A percentile compares a stretch with the other conserved stretches of the same genome.
Conservation (phyloP, 2,329 filamentous ascomycete genomes). For the Nemania sp. region DNA sequence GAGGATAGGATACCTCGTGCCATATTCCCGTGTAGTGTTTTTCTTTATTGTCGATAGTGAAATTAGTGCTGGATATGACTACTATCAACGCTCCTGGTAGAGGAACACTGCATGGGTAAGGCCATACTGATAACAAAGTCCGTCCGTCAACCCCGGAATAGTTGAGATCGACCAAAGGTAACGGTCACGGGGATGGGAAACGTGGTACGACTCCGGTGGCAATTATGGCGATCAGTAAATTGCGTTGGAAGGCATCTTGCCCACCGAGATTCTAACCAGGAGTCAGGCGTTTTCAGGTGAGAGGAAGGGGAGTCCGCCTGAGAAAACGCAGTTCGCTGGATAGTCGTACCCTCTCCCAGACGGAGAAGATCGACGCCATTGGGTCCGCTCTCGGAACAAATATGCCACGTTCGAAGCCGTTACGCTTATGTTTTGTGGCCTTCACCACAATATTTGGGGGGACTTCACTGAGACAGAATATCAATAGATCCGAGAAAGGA, state of each 20-base stretch:
- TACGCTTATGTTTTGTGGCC: slow-evolving; percentile 29
- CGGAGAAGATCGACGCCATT: slow-evolving; percentile 42
- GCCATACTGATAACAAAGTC: slow-evolving; percentile 31
- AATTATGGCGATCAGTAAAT: slow-evolving; percentile 36
- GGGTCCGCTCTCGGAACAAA: slow-evolving; percentile 36
- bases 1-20: slow-evolving; percentile 9
- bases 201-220: slow-evolving; percentile 40
- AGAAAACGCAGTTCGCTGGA: slow-evolving; percentile 23
- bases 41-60: slow-evolving; percentile 1
- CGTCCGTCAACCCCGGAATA: slow-evolving; percentile 29
- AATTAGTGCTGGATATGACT: slow-evolving; percentile 22
- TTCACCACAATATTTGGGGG: slow-evolving; percentile 6
- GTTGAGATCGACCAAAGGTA: slow-evolving; percentile 42
- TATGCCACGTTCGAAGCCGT: slow-evolving; percentile 3
- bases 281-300: slow-evolving; percentile 35
- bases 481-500: background rate
- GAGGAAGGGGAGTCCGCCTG: slow-evolving; percentile 10
- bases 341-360: slow-evolving; percentile 36
- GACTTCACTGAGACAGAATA: slow-evolving; percentile 8
- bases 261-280: slow-evolving; percentile 38
- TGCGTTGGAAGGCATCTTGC: slow-evolving; percentile 31
- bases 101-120: slow-evolving; percentile 23
- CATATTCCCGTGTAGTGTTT: slow-evolving; percentile 7
- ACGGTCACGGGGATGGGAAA: slow-evolving; percentile 42
- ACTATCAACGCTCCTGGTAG: slow-evolving; percentile 24